A percentile compares a stretch with the other conserved stretches of the same genome.
Conservation (phyloP, 495 filamentous ascomycete species). For the Aspergillus kassunensis region DNA sequence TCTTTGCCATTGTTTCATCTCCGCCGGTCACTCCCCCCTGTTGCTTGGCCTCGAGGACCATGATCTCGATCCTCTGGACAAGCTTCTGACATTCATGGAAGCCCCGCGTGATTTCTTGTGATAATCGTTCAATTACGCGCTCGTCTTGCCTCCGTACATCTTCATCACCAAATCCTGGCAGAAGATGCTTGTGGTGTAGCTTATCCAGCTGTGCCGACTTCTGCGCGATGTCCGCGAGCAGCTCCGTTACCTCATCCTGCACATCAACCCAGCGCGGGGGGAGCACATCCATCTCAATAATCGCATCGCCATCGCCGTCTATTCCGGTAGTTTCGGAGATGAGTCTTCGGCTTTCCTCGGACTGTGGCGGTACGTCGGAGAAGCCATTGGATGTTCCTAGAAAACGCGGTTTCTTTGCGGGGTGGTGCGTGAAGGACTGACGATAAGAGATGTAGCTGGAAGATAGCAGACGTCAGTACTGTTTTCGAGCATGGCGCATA, state of each 20-base stretch:
- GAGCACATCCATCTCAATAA: constrained; percentile 97
- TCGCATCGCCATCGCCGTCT: constrained; percentile 84
- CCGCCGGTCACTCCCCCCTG: constrained; percentile 65
- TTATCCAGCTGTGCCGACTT: constrained; percentile 83
- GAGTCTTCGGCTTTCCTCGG: constrained; percentile 80
- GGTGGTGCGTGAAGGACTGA: constrained; percentile 95
- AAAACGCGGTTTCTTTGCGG: constrained; percentile 76
- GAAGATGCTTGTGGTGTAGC: constrained; percentile 92
- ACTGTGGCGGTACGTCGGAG: constrained; percentile 55
- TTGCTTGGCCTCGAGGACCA: constrained; percentile 72
- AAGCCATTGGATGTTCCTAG: constrained; percentile 68
- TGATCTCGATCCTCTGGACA: constrained; percentile 79
- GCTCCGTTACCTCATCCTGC: constrained; percentile 85
- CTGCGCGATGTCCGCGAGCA: constrained; percentile 72
- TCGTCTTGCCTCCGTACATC: constrained; percentile 79
- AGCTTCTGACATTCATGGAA: constrained; percentile 88
- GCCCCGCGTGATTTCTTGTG: constrained; percentile 78
- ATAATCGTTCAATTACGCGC: constrained; percentile 81
- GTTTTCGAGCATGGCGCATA: not conserved
- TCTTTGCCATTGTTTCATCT: constrained; percentile 93
- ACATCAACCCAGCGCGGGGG: constrained; percentile 95
- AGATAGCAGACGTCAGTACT: constrained; percentile 9
- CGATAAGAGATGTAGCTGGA: constrained; percentile 95
- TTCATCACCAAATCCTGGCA: constrained; percentile 96
- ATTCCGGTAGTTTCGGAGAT: constrained; percentile 69